phyloP scores from a whole-genome alignment of 306 rosid genomes.

The Carpinus viminea region DNA sequence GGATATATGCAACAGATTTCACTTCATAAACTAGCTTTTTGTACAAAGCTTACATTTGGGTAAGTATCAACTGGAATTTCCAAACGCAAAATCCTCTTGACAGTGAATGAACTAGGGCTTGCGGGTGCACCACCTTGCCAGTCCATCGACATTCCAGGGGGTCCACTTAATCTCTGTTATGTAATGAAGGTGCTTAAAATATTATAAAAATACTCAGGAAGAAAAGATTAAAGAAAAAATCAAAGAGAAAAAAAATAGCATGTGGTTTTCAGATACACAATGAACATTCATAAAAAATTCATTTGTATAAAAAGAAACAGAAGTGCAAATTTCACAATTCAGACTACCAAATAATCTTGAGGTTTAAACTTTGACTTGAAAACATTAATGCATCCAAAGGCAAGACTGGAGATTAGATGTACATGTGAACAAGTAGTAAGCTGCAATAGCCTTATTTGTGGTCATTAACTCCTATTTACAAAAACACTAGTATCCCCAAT shows the following conservation, averaged over 20 bases:
- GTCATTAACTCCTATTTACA: neutral
- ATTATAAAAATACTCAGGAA: neutral
- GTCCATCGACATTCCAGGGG: slow-evolving; percentile 93
- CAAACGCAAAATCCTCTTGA: slow-evolving; percentile 89
- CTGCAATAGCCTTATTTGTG: neutral
- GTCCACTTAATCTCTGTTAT: slow-evolving; percentile 75
- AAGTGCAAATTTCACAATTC: slow-evolving; percentile 23
- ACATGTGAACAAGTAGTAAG: slow-evolving; percentile 4
- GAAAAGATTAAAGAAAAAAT: neutral
- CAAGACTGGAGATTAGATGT: neutral
- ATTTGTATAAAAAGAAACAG: neutral
- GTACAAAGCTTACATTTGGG: slow-evolving; percentile 70
- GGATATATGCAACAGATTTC: slow-evolving; percentile 26
- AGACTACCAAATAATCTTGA: neutral
- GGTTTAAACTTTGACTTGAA: neutral
- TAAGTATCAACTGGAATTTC: slow-evolving; percentile 93
- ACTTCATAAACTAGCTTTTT: slow-evolving; percentile 11
- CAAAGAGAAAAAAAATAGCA: neutral
- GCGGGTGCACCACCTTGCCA: slow-evolving; percentile 99
- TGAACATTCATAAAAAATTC: slow-evolving; percentile 10
- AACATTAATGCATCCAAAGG: slow-evolving; percentile 3
- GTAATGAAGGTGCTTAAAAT: slow-evolving; percentile 15
- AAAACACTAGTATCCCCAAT: neutral
- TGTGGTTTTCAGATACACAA: neutral
- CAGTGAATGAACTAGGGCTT: slow-evolving; percentile 91